phyloP scores from a whole-genome alignment of 75 land plant genomes.

The Cryptomeria japonica region DNA sequence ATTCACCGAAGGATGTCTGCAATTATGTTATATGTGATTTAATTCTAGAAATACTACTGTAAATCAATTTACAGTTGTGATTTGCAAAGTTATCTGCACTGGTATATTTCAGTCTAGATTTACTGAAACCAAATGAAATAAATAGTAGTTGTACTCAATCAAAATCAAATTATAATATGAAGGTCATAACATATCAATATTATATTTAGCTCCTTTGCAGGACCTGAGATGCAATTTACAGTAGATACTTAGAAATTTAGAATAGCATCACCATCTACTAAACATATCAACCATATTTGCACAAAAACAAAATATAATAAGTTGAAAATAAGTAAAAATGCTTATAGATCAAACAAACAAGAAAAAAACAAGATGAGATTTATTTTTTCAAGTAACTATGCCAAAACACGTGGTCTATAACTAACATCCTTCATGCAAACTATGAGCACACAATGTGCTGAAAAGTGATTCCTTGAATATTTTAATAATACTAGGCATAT shows the following conservation, averaged over 20 bases:
- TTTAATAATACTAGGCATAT: too few relatives aligned
- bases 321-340: too few relatives aligned
- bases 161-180: background rate
- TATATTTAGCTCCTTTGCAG: background rate
- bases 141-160: too few relatives aligned
- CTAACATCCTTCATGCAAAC: background rate
- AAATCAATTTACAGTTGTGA: too few relatives aligned
- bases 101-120: background rate
- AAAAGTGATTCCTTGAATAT: too few relatives aligned
- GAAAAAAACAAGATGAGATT: background rate
- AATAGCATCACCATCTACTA: background rate
- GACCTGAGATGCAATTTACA: background rate
- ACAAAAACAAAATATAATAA: too few relatives aligned
- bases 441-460: too few relatives aligned
- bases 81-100: too few relatives aligned
- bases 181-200: background rate
- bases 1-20: too few relatives aligned
- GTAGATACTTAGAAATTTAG: background rate
- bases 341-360: background rate
- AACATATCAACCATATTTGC: too few relatives aligned
- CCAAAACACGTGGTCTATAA: background rate
- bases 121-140: background rate
- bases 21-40: too few relatives aligned
- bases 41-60: too few relatives aligned
- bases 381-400: background rate